A percentile compares a stretch with the other conserved stretches of the same genome.
Conservation (phyloP, 192 early-diverging fungal species). For the Pilaira anomala region DNA sequence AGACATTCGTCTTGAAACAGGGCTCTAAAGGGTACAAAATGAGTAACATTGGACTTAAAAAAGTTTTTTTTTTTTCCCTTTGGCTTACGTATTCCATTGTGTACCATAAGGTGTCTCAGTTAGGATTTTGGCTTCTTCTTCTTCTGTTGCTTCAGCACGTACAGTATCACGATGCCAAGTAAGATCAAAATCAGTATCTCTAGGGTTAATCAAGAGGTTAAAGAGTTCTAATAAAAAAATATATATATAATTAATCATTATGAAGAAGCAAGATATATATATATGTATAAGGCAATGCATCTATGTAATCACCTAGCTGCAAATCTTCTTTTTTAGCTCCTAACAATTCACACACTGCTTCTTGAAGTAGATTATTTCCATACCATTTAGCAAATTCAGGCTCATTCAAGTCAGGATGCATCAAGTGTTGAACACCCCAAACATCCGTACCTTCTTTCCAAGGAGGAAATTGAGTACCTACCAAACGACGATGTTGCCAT, state of each 20-base stretch:
- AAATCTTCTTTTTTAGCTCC: constrained; percentile 32
- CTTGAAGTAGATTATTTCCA: constrained; percentile 33
- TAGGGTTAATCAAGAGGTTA: constrained; percentile 45
- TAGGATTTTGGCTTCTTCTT: constrained; percentile 37
- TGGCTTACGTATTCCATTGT: constrained; percentile 44
- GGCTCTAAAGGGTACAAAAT: constrained; percentile 21
- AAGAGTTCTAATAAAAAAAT: constrained; percentile 37
- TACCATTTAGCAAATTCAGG: constrained; percentile 47
- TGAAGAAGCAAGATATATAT: background rate
- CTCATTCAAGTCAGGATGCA: constrained; percentile 46
- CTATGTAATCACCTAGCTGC: constrained; percentile 34
- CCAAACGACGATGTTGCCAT: constrained; percentile 43
- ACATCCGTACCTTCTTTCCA: constrained; percentile 44
- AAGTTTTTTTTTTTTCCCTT: background rate
- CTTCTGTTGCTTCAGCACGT: constrained; percentile 31
- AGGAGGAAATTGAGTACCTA: constrained; percentile 49
- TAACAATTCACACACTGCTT: constrained; percentile 42
- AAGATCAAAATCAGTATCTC: constrained; percentile 42
- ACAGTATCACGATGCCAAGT: constrained; percentile 48
- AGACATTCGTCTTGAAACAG: constrained; percentile 48
- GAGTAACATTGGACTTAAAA: background rate
- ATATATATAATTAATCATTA: background rate
- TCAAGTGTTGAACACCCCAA: constrained; percentile 49
- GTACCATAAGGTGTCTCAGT: constrained; percentile 45
- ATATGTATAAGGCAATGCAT: background rate